Base-by-base conservation (phyloP, 371 early-diverging fungal genomes). In the Chytridium lagenaria region DNA sequence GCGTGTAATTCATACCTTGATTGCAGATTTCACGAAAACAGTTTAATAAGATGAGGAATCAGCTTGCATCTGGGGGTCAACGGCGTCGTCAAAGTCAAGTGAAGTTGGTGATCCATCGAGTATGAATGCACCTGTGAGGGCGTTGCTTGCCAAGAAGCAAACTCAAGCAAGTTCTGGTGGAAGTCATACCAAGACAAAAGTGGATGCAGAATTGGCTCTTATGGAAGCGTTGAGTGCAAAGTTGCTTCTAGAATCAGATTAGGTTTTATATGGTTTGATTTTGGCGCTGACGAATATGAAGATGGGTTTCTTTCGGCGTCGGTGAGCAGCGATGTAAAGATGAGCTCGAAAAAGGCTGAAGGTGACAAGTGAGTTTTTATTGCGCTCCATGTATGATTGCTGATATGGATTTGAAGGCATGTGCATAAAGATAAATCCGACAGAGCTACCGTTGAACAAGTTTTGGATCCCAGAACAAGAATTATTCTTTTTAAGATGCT, bases 361-460 rank as follows among this genome's bases (percentile, higher is more conserved):
- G 94, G 95, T 19, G 91, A 90, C 49, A 89, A 85, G 90, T 88
- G 86, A 10, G 71, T 81, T 81, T 38, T 52, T 69, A 78, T 77
- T 0, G 72, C 59, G 55, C 69, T 26, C 23, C 68, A 33, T 75
- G 26, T 68, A 28, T 16, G 44, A 28, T 49, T 36, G 39, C 38
- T 1, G 0, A 28, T 16, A 34, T 57, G 44, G 3, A 34, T 61
- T 26, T 22, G n/a, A 7, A 68, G 59, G 78, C 79, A 68, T 37
- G 70, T 57, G 30, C 34, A 78, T 22, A 91, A 86, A 51, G 99
- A 99, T 84, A 98, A 97, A 80, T 86, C 98, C 0, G 98, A 99
- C 77, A 90, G 99, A 26, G 99, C 99, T 0, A 99, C 99, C 0
- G 92, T 92, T 1, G 99, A 99, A 77, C 98, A 96, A 80, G 99